Evolutionary conservation across 805 yeast species (phyloP).

Genomic region (Metschnikowia kofuensis): DNA sequence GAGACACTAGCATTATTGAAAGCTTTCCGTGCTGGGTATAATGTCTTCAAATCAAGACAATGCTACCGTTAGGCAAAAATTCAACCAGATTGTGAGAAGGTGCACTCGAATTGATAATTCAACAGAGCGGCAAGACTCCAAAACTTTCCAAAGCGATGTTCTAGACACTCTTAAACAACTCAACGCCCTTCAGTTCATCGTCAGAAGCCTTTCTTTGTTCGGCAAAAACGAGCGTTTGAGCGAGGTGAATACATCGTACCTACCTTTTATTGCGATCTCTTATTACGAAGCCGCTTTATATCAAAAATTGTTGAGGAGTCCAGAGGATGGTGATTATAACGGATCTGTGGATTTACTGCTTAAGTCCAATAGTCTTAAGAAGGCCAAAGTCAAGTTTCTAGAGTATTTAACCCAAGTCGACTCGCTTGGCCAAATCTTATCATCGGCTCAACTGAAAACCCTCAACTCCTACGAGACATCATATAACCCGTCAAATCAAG

Average conservation of each 20-base stretch:
- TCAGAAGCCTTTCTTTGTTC: conserved; percentile 55
- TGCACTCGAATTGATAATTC: conserved; percentile 11
- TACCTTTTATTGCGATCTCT: conserved; percentile 58
- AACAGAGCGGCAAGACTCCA: conserved; percentile 39
- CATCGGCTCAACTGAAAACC: conserved; percentile 32
- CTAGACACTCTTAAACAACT: conserved; percentile 38
- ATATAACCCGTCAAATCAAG: conserved; percentile 41
- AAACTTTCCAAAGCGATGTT: conserved; percentile 39
- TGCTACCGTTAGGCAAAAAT: conserved; percentile 13
- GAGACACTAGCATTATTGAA: no score
- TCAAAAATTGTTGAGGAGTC: conserved; percentile 14
- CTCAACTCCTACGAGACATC: conserved; percentile 40
- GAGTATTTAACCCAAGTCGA: conserved; percentile 24
- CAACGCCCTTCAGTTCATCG: conserved; percentile 40
- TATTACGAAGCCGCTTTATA: conserved; percentile 49
- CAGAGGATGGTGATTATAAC: conserved; percentile 14
- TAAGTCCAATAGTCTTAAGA: conserved; percentile 26
- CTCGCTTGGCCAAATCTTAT: conserved; percentile 29
- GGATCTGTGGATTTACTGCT: background rate
- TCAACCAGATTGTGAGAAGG: conserved; percentile 2
- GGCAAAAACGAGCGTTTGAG: conserved; percentile 69
- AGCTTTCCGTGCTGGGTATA: background rate
- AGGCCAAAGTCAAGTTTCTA: conserved; percentile 41
- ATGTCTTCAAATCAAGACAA: background rate
- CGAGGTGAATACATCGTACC: conserved; percentile 62